Conservation (phyloP, 805 yeast genomes). For the Ogataea saltuana region DNA sequence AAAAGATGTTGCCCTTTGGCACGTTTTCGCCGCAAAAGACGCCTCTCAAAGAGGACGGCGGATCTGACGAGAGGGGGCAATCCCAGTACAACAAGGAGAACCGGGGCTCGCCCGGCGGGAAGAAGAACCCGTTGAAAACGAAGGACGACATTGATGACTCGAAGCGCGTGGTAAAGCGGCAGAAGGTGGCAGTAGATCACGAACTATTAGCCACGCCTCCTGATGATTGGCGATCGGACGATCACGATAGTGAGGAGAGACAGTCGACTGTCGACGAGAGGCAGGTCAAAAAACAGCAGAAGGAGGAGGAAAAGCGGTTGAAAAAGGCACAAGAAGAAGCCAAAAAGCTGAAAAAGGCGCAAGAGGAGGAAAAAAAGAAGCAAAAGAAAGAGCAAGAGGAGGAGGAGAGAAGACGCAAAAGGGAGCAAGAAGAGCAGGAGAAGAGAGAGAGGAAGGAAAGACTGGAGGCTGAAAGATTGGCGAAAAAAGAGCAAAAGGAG, state of each 20-base stretch:
- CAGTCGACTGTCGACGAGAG: too few relatives aligned
- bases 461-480: conserved; percentile 26
- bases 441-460: conserved; percentile 29
- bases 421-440: conserved; percentile 18
- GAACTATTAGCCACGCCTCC: conserved; percentile 6
- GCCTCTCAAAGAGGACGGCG: conserved; percentile 14
- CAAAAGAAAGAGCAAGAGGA: conserved; percentile 14
- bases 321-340: conserved; percentile 7
- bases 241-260: conserved; percentile 6
- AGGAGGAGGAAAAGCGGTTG: conserved; percentile 4
- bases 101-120: background rate
- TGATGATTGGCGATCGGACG: conserved; percentile 3
- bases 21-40: conserved; percentile 22
- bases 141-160: background rate
- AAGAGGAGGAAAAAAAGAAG: conserved; percentile 11
- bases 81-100: conserved; percentile 1
- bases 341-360: conserved; percentile 8
- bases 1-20: conserved; percentile 14
- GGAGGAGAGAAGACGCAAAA: conserved; percentile 10
- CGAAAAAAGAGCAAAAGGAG: conserved; percentile 34
- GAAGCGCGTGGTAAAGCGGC: background rate
- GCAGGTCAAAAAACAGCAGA: conserved; percentile 7
- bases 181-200: background rate
- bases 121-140: background rate
- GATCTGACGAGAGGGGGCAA: background rate